Evolutionary conservation across 2,329 filamentous ascomycete genomes (phyloP).

Genomic region (Colletotrichum sp.): DNA sequence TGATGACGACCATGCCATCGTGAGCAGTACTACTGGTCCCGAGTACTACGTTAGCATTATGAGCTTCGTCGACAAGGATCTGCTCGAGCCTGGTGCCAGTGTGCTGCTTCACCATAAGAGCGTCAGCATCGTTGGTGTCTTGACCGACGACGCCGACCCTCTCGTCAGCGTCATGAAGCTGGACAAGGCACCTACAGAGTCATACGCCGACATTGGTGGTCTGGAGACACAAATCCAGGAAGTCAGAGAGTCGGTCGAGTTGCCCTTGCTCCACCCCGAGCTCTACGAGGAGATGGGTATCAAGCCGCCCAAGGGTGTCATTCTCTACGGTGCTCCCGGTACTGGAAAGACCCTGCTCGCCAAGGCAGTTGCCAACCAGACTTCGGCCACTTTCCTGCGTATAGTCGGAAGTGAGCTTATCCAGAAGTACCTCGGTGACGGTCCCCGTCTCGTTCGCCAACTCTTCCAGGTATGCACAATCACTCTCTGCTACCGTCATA

Average conservation of each 20-base stretch:
- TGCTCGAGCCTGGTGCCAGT: constrained; percentile 93
- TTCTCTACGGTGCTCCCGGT: constrained; percentile 95
- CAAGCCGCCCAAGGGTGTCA: constrained; percentile 99
- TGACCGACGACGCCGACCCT: constrained; percentile 95
- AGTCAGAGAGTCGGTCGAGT: constrained; percentile 94
- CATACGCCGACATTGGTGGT: constrained; percentile 98
- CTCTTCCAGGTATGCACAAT: constrained; percentile 75
- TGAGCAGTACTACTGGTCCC: constrained; percentile 94
- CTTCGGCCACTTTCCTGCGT: constrained; percentile 96
- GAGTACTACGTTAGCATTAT: constrained; percentile 99
- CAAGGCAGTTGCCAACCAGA: constrained; percentile 98
- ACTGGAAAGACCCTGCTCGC: constrained; percentile 98
- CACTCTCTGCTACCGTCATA: neutral
- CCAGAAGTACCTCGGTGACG: constrained; percentile 97
- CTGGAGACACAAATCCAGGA: constrained; percentile 96
- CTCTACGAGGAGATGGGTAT: constrained; percentile 99
- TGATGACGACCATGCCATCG: constrained; percentile 98
- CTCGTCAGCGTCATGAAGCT: constrained; percentile 99
- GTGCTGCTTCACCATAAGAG: constrained; percentile 97
- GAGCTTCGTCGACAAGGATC: constrained; percentile 99
- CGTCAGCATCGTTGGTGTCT: constrained; percentile 94
- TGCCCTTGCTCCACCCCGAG: constrained; percentile 93
- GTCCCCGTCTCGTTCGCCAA: constrained; percentile 91
- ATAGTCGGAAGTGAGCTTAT: constrained; percentile 99
- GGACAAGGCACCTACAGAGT: constrained; percentile 97